Base-by-base conservation (phyloP, 805 yeast species). In the Lipomyces chichibuensis region DNA sequence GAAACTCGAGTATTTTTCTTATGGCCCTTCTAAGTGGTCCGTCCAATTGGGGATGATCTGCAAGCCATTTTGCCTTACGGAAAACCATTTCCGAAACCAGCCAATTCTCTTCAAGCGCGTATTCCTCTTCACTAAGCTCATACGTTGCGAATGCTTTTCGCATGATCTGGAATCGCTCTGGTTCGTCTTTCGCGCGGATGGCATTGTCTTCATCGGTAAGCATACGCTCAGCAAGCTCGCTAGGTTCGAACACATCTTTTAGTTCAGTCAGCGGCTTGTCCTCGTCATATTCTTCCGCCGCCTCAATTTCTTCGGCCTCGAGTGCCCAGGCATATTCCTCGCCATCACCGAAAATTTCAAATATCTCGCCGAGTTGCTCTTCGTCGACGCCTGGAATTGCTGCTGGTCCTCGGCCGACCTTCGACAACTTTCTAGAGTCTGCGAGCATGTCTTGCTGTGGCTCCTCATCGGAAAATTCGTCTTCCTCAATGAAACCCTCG, bases 311-410 rank as follows among this genome's bases (percentile, higher is more conserved):
- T 79, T 93, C 97, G 35, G 91, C 95, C 75, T 92, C 97, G 64
- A 95, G 82, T 13, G 99, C 99, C 98, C 99, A 95, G 65, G 91
- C 97, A 78, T 95, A 95, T 75, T 94, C 98, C 71, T 88, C 92
- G 61, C 99, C 99, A 77, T 92, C 96, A 71, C 99, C 99, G 76
- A 95, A 95, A 14, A 95, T 91, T 77, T 95, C 99, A 75, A 88
- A 92, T 75, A 95, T 85, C 78, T 94, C 98, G 75, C 92, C 95
- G 71, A 94, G 85, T 76, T 91, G 91, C 74, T 95, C 98, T 64
- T 95, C 88, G 73, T 95, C 97, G 55, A 90, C 80, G 74, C 91
- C 84, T 6, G 75, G 74, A 39, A 76, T 69, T 29, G 76, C 75
- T 3, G 79, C 73, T 11, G 61, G 54, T 66, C 77, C 67, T 11